These are phyloP conservation scores for Mortierella alpina DNA, from an alignment of 192 early-diverging fungal genomes.

Conservation along the genomic window DNA sequence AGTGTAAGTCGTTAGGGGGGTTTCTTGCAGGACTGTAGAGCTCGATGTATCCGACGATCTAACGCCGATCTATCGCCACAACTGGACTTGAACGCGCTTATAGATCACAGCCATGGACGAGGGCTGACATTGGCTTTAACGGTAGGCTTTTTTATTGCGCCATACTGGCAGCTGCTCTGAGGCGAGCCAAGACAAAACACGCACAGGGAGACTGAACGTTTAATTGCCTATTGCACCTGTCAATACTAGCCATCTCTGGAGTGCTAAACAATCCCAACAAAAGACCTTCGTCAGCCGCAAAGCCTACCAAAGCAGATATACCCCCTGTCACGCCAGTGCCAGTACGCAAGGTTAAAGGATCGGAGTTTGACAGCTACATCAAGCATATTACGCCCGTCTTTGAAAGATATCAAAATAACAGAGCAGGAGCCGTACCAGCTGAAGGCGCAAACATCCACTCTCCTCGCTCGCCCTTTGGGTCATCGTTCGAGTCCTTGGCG, in stretches of 20 bases:
- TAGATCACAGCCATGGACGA: constrained; percentile 49
- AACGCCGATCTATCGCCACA: too few relatives aligned
- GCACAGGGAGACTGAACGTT: not conserved
- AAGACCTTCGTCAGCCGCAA: constrained; percentile 54
- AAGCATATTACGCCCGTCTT: constrained; percentile 77
- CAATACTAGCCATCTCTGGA: constrained; percentile 60
- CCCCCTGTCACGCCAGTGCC: constrained; percentile 65
- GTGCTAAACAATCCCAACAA: constrained; percentile 78
- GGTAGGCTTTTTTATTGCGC: constrained; percentile 70
- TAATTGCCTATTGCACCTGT: not conserved
- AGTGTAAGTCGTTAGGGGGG: constrained; percentile 28
- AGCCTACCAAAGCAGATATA: constrained; percentile 67
- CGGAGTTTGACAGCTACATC: constrained; percentile 91
- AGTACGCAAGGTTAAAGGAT: constrained; percentile 73
- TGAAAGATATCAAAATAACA: constrained; percentile 83
- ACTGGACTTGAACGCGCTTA: not conserved
- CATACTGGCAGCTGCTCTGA: not conserved
- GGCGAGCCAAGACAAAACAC: too few relatives aligned
- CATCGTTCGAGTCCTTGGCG: constrained; percentile 60
- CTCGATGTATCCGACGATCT: not conserved
- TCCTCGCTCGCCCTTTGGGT: constrained; percentile 58
- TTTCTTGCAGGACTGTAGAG: not conserved
- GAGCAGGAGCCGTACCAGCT: constrained; percentile 41
- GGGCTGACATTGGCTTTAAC: constrained; percentile 83
- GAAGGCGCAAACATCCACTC: constrained; percentile 50